phyloP scores from a whole-genome alignment of 2,329 filamentous ascomycete genomes.

The Xylariales sp. region DNA sequence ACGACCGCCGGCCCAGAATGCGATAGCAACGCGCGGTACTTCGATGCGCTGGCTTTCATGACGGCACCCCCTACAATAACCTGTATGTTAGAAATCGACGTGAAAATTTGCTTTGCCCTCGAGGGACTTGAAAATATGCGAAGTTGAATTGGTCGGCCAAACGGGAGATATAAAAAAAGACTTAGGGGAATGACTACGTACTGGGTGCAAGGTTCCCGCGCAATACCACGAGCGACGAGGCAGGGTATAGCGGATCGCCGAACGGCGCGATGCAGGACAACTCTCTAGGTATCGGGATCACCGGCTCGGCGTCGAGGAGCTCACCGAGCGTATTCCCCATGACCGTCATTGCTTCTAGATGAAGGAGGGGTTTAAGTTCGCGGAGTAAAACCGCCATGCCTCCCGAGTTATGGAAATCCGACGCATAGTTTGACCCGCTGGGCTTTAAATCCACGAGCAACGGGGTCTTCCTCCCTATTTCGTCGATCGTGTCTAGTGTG shows the following conservation, averaged over 20 bases:
- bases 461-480: slow-evolving; percentile 80
- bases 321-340: slow-evolving; percentile 86
- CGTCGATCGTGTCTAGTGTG: slow-evolving; percentile 82
- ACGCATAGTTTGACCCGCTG: slow-evolving; percentile 87
- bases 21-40: slow-evolving; percentile 70
- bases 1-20: slow-evolving; percentile 65
- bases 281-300: slow-evolving; percentile 59
- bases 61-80: slow-evolving; percentile 71
- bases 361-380: slow-evolving; percentile 78
- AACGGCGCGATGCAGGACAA: slow-evolving; percentile 73
- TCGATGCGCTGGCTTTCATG: slow-evolving; percentile 88
- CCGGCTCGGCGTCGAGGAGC: slow-evolving; percentile 77
- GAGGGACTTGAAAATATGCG: background rate
- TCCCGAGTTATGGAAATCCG: slow-evolving; percentile 88
- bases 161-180: no score
- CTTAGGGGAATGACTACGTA: background rate
- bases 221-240: slow-evolving; percentile 84
- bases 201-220: slow-evolving; percentile 82
- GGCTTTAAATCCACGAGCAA: slow-evolving; percentile 89
- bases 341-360: slow-evolving; percentile 82
- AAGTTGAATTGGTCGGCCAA: no score
- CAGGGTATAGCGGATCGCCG: slow-evolving; percentile 72
- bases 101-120: background rate
- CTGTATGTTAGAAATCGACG: background rate
- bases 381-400: slow-evolving; percentile 87